Base-by-base conservation (phyloP, 345 rosid genomes). In the Citrus hindsii region DNA sequence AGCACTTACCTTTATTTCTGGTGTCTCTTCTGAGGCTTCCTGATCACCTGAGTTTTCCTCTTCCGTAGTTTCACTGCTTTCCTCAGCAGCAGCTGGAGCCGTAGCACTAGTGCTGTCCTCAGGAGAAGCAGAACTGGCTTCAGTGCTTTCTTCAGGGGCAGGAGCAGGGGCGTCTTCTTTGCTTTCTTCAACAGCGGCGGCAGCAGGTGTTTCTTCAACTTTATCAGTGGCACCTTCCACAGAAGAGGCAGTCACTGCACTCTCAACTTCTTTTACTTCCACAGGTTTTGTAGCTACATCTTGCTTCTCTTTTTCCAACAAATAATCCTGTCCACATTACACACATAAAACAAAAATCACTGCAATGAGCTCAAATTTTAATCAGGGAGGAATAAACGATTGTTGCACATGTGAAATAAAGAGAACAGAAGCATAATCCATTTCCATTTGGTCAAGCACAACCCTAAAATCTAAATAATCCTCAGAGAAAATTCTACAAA, bases 1-100 rank as follows among this genome's bases (percentile, higher is more conserved):
- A 35, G 6, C 7, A 48, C 62, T 28, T 76, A 95, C 99, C 97
- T 91, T 92, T 77, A 93, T 88, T 82, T 91, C 97, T 19, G 90
- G 89, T 69, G 87, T 75, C 83, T 92, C 98, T 74, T 89, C 92
- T 24, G 88, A 74, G 71, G 83, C 91, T 84, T 87, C 92, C 61
- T 81, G 69, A 66, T 83, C 87, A 58, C 40, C 85, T 1, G 89
- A 38, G 30, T 79, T 80, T 73, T 84, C 85, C 69, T 83, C 87
- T 70, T 79, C 85, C 27, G 79, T 55, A 70, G 86, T 71, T 69
- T 84, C 90, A 72, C 74, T 80, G 56, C 73, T 84, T 60, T 83
- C 92, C 80, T 87, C 94, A 73, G 79, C 62, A 67, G 85, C 80
- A 68, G 77, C 82, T 22, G 85, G 56, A 25, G 77, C 73, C 40